A percentile compares a stretch with the other conserved stretches of the same genome.
These are phyloP conservation scores for Xylariaceae sp. DNA, from an alignment of 2,329 filamentous ascomycete genomes.

Conservation along the genomic window DNA sequence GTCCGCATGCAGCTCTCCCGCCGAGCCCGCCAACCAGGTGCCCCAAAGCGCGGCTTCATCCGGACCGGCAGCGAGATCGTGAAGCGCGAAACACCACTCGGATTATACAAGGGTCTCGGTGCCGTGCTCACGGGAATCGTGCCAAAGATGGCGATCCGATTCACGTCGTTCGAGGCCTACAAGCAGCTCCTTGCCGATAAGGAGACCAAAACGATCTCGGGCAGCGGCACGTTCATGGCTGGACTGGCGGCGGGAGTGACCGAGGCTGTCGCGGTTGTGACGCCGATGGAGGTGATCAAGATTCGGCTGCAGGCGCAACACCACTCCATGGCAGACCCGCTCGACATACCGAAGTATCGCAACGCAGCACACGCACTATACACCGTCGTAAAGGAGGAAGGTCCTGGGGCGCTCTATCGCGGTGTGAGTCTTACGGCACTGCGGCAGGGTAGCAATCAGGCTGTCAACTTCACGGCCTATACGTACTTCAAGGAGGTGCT, in stretches of 20 bases:
- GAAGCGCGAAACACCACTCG: slow-evolving; percentile 82
- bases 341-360: slow-evolving; percentile 95
- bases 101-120: slow-evolving; percentile 96
- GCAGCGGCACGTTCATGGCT: slow-evolving; percentile 63
- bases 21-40: slow-evolving; percentile 75
- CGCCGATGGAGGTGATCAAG: slow-evolving; percentile 99
- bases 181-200: slow-evolving; percentile 75
- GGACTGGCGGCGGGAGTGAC: slow-evolving; percentile 91
- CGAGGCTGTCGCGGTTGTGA: slow-evolving; percentile 93
- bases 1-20: slow-evolving; percentile 98
- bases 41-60: slow-evolving; percentile 83
- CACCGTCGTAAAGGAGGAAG: slow-evolving; percentile 90
- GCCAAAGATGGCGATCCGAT: slow-evolving; percentile 98
- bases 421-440: slow-evolving; percentile 91
- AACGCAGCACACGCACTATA: slow-evolving; percentile 81
- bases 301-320: slow-evolving; percentile 97
- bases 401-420: slow-evolving; percentile 80
- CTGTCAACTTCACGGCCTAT: slow-evolving; percentile 98
- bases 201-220: slow-evolving; percentile 62
- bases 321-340: slow-evolving; percentile 94
- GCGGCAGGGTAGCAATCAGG: slow-evolving; percentile 94
- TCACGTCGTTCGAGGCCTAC: slow-evolving; percentile 95
- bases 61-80: slow-evolving; percentile 83
- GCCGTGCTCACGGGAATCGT: slow-evolving; percentile 95
- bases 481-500: slow-evolving; percentile 83